Conservation (phyloP, 2,329 filamentous ascomycete species). For the Fonsecaea multimorphosa region DNA sequence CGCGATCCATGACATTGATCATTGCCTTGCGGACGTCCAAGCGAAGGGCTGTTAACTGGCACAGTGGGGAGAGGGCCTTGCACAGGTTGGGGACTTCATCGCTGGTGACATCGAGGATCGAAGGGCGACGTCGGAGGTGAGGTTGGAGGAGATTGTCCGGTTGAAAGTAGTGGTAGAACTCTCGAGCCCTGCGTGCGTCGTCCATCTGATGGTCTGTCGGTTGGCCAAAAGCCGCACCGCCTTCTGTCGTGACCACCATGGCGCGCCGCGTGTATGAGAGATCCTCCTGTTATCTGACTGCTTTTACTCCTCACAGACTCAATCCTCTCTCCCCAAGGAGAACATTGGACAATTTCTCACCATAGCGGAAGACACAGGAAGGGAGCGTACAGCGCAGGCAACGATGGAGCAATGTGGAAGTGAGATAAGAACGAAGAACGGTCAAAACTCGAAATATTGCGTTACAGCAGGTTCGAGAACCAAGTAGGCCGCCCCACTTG, state of each 20-base stretch:
- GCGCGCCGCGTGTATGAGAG: conserved; percentile 1
- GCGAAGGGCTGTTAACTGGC: conserved; percentile 28
- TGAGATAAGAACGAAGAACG: conserved; percentile 5
- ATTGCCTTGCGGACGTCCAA: conserved; percentile 46
- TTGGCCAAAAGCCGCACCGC: background rate
- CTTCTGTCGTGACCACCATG: conserved; percentile 11
- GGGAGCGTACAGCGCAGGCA: background rate
- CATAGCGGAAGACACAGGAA: background rate
- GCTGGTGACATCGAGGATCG: conserved; percentile 14
- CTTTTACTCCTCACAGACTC: background rate
- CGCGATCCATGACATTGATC: conserved; percentile 56
- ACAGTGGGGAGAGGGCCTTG: conserved; percentile 24
- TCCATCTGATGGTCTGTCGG: conserved; percentile 10
- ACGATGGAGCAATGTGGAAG: background rate
- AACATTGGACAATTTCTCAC: conserved; percentile 3
- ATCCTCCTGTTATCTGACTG: background rate
- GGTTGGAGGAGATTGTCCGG: conserved; percentile 40
- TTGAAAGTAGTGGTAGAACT: conserved; percentile 51
- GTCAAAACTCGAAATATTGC: background rate
- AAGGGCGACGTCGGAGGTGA: conserved; percentile 22
- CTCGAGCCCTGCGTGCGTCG: conserved; percentile 44
- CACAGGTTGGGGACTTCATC: conserved; percentile 24
- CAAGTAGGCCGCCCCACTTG: background rate
- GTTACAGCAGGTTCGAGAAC: background rate
- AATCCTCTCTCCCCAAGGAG: background rate